phyloP scores from a whole-genome alignment of 208 protist genomes.

The Leishmania gerbilli region DNA sequence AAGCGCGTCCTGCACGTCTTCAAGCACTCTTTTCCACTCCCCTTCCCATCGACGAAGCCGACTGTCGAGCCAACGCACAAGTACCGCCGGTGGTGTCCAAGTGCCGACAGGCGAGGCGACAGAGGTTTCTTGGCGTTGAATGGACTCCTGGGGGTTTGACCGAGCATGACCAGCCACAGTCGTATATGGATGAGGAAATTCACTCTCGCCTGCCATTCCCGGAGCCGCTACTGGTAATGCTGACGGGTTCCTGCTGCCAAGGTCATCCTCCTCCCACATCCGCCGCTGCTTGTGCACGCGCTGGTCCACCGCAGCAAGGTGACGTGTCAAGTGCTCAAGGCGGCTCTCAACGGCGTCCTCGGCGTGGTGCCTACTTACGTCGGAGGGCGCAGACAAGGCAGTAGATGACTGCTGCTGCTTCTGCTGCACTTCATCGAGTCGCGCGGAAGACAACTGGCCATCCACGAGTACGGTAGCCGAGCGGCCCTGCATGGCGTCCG shows the following conservation, averaged over 20 bases:
- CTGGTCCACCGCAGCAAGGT: not conserved
- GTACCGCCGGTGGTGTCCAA: conserved; percentile 6
- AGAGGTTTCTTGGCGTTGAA: not conserved
- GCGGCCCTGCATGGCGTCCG: conserved; percentile 1
- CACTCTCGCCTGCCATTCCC: not conserved
- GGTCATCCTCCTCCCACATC: not conserved
- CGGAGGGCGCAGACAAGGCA: not conserved
- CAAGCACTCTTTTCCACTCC: conserved; percentile 15
- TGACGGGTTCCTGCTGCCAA: not conserved
- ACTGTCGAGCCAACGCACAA: conserved; percentile 16
- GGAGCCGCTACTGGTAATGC: not conserved
- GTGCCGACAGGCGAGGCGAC: not conserved
- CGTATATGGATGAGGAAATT: not conserved
- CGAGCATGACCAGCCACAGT: not conserved
- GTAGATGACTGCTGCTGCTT: not conserved
- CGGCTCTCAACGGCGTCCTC: conserved; percentile 8
- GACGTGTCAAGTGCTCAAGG: conserved; percentile 7
- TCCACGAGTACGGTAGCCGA: not conserved
- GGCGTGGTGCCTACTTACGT: conserved; percentile 2
- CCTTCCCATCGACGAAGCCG: conserved; percentile 7
- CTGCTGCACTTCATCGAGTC: not conserved
- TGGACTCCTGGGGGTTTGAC: not conserved
- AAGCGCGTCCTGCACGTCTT: conserved; percentile 20
- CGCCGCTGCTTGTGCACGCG: not conserved
- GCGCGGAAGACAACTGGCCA: not conserved